Conservation (phyloP, 768 basidiomycete species). For the Mycena rebaudengoi region DNA sequence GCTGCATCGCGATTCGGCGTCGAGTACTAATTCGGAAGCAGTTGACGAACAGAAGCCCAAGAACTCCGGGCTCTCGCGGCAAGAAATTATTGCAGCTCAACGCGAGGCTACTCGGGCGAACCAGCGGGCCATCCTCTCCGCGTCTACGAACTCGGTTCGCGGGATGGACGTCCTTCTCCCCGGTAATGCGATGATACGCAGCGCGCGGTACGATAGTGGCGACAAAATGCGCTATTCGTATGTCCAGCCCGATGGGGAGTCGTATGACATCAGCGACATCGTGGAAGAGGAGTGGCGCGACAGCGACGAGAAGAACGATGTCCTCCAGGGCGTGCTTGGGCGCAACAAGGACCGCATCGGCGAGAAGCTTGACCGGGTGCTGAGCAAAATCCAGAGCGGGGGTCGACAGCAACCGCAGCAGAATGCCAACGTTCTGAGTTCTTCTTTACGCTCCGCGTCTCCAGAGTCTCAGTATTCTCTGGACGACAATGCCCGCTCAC, state of each 20-base stretch:
- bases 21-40: conserved; percentile 65
- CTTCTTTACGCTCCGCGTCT: conserved; percentile 47
- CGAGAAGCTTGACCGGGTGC: conserved; percentile 77
- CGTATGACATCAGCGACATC: conserved; percentile 92
- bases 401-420: conserved; percentile 24
- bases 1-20: conserved; percentile 72
- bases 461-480: conserved; percentile 68
- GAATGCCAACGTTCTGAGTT: neutral
- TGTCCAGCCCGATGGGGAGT: conserved; percentile 89
- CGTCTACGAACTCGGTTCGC: conserved; percentile 83
- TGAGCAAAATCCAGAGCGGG: conserved; percentile 78
- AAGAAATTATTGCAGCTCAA: conserved; percentile 94
- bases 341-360: conserved; percentile 66
- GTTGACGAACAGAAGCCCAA: conserved; percentile 28
- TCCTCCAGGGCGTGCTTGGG: conserved; percentile 72
- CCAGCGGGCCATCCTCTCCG: conserved; percentile 82
- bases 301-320: conserved; percentile 60
- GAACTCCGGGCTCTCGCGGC: conserved; percentile 56
- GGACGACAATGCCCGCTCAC: conserved; percentile 49
- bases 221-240: conserved; percentile 93
- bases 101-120: conserved; percentile 86
- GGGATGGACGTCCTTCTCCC: conserved; percentile 91
- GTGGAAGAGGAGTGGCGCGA: conserved; percentile 90
- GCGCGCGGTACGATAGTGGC: conserved; percentile 74
- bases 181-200: conserved; percentile 86